Evolutionary conservation across 495 filamentous ascomycete genomes (phyloP).

Genomic region (Achaetomiella virescens): DNA sequence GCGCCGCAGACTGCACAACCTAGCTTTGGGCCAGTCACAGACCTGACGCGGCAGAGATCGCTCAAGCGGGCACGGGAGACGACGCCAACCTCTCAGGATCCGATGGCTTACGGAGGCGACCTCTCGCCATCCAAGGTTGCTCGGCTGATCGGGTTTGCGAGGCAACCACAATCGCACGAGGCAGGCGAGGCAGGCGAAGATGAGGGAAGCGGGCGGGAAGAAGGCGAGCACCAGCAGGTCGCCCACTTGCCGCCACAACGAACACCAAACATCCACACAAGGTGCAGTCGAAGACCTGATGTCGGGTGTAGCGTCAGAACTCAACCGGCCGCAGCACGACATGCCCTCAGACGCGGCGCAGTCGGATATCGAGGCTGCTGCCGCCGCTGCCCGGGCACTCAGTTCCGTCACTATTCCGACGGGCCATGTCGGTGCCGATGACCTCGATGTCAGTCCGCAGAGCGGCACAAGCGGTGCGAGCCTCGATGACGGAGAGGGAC

Average conservation of each 20-base stretch:
- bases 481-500: constrained; percentile 28
- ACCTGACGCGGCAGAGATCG: constrained; percentile 33
- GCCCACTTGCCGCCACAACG: constrained; percentile 37
- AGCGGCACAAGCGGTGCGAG: constrained; percentile 35
- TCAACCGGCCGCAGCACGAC: constrained; percentile 46
- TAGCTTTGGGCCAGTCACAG: constrained; percentile 27
- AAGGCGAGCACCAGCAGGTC: constrained; percentile 36
- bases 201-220: constrained; percentile 45
- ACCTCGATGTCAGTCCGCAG: constrained; percentile 34
- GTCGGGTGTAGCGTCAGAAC: constrained; percentile 42
- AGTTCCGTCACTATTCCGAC: constrained; percentile 32
- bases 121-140: constrained; percentile 50
- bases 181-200: constrained; percentile 55
- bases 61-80: constrained; percentile 47
- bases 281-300: constrained; percentile 49
- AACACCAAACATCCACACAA: constrained; percentile 43
- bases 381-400: constrained; percentile 22
- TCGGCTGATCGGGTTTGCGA: constrained; percentile 41
- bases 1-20: constrained; percentile 21
- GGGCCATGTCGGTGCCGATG: constrained; percentile 21
- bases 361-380: constrained; percentile 33
- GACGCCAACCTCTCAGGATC: constrained; percentile 36
- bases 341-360: constrained; percentile 31
- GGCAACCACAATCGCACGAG: constrained; percentile 40
- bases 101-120: constrained; percentile 32